Percentiles rank a stretch among this genome's conserved stretches.
Evolutionary conservation across 2,329 filamentous ascomycete genomes (phyloP).

Genomic region (Talaromyces sp.): DNA sequence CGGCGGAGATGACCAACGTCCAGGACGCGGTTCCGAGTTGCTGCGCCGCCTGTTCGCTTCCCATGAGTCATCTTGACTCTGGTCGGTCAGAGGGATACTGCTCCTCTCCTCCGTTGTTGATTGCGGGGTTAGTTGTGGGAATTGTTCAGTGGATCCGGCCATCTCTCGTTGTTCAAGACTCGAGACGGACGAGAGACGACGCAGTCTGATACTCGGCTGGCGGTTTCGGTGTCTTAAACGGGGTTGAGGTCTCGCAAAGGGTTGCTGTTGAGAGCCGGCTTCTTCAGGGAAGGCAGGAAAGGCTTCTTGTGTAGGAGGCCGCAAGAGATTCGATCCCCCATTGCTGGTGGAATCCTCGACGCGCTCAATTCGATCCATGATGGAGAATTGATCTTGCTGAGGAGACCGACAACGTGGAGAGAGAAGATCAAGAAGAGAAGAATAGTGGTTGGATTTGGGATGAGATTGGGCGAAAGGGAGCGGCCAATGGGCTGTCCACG

Average conservation of each 20-base stretch:
- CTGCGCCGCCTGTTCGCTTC: conserved; percentile 37
- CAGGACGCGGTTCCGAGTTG: conserved; percentile 40
- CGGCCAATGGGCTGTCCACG: background rate
- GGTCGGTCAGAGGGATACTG: conserved; percentile 6
- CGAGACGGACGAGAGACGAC: conserved; percentile 20
- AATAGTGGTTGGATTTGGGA: background rate
- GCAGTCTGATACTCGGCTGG: conserved; percentile 23
- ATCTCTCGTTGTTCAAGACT: conserved; percentile 4
- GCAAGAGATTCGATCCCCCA: conserved; percentile 8
- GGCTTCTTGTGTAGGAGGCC: conserved; percentile 18
- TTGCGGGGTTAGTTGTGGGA: background rate
- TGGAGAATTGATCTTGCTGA: background rate
- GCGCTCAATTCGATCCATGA: conserved; percentile 41
- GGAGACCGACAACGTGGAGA: background rate
- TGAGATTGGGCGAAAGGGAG: background rate
- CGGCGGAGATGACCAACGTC: conserved; percentile 31
- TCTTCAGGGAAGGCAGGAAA: conserved; percentile 21
- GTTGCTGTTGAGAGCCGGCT: background rate
- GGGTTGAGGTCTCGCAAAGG: background rate
- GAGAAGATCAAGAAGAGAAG: background rate
- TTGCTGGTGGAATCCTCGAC: conserved; percentile 24
- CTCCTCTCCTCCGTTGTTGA: background rate
- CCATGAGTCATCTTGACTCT: conserved; percentile 27
- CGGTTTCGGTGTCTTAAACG: conserved; percentile 10
- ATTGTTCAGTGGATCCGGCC: background rate